These are phyloP conservation scores for Cicer pinnatifidum DNA, from an alignment of 306 rosid genomes.

Conservation along the genomic window DNA sequence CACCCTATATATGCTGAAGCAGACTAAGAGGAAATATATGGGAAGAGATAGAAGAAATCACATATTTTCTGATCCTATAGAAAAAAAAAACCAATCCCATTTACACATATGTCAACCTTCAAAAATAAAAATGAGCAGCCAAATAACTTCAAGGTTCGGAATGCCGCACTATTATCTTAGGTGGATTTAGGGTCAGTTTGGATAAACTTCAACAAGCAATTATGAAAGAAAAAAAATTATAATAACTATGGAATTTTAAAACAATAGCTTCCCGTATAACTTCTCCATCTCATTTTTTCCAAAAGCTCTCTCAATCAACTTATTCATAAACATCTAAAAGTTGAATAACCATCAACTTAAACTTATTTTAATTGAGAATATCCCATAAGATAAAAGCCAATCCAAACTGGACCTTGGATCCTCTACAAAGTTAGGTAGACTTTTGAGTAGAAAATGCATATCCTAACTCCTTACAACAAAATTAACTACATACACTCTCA, in stretches of 20 bases:
- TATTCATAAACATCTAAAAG: neutral
- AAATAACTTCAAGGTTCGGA: constrained; percentile 18
- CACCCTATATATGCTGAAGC: neutral
- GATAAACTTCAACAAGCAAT: neutral
- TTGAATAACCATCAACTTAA: neutral
- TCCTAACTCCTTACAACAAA: neutral
- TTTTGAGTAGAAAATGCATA: neutral
- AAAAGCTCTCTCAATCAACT: neutral
- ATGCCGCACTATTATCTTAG: constrained; percentile 12
- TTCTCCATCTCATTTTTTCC: constrained; percentile 3
- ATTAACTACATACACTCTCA: constrained; percentile 12
- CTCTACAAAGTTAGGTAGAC: neutral
- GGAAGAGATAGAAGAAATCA: constrained; percentile 19
- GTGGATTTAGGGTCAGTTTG: neutral
- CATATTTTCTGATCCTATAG: constrained; percentile 11
- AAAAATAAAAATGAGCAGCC: constrained; percentile 8
- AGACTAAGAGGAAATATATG: neutral
- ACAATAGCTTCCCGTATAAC: neutral
- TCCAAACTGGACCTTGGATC: neutral
- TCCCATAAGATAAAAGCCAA: neutral
- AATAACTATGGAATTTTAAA: neutral
- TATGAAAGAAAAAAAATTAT: neutral
- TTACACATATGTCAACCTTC: constrained; percentile 7
- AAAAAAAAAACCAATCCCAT: constrained; percentile 9
- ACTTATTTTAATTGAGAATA: neutral